Evolutionary conservation across 169 alveolate genomes (phyloP), one percentile per base, ranked within the genome.

Genomic region (Perkinsus marinus): DNA sequence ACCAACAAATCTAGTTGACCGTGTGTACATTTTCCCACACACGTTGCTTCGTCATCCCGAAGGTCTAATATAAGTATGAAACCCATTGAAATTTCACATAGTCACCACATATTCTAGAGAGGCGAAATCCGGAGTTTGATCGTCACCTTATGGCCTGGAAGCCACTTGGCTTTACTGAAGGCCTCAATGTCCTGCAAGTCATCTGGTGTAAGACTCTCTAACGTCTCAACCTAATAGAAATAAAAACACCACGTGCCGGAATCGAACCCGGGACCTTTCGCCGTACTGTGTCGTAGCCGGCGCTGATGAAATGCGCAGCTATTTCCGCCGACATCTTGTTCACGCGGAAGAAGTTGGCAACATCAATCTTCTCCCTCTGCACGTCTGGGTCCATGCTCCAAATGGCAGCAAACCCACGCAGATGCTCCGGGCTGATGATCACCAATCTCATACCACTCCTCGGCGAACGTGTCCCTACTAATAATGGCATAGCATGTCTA

Each of bases 61-160:
- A n/a, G n/a, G n/a, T n/a, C n/a, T n/a, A n/a, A n/a, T n/a, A n/a
- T n/a, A n/a, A n/a, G n/a, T n/a, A n/a, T n/a, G n/a, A n/a, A n/a
- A n/a, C n/a, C n/a, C n/a, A n/a, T n/a, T n/a, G n/a, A n/a, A n/a
- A n/a, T n/a, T n/a, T n/a, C n/a, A n/a, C n/a, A n/a, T n/a, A n/a
- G n/a, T n/a, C n/a, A n/a, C n/a, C n/a, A n/a, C n/a, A n/a, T n/a
- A n/a, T n/a, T n/a, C n/a, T n/a, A n/a, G n/a, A n/a, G n/a, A n/a
- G n/a, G n/a, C n/a, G n/a, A n/a, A n/a, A n/a, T n/a, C n/a, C n/a
- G n/a, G 10, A 41, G 46, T 6, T 41, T 41, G 46, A 6, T 41
- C 19, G 36, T 26, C 22, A 96, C 96, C 93, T 96, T 96, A 95
- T 96, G 98, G 0, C 98, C 98, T 0, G 98, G 98, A 43, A 96